Conservation (phyloP, 2,329 filamentous ascomycete genomes). For the Eurotiales sp. region DNA sequence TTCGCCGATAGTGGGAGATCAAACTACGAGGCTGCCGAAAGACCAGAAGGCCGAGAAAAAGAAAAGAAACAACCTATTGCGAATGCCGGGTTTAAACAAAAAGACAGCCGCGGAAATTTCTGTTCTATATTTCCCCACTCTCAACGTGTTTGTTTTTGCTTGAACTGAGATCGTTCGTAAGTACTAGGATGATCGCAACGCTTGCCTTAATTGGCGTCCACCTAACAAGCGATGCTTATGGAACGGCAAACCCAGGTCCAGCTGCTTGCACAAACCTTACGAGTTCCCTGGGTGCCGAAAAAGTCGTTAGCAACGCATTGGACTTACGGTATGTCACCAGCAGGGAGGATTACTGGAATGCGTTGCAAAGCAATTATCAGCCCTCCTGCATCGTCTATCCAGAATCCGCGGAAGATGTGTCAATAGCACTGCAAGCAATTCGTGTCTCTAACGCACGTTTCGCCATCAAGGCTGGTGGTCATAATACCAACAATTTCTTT, state of each 20-base stretch:
- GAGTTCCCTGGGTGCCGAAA: constrained; percentile 5
- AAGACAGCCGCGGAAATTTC: too few relatives aligned
- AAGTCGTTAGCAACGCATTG: constrained; percentile 18
- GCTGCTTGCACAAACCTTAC: constrained; percentile 8
- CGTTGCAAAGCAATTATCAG: constrained; percentile 22
- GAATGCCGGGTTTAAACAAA: too few relatives aligned
- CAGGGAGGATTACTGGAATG: constrained; percentile 24
- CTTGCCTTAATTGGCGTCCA: constrained; percentile 1
- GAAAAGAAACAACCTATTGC: too few relatives aligned
- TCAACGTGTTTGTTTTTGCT: neutral
- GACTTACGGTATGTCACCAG: constrained; percentile 19
- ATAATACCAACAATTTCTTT: constrained; percentile 27
- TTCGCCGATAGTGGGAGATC: too few relatives aligned
- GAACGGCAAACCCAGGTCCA: neutral
- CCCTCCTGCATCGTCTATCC: constrained; percentile 27
- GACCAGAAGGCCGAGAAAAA: too few relatives aligned
- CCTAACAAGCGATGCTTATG: neutral
- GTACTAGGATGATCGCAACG: neutral
- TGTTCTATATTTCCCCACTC: too few relatives aligned
- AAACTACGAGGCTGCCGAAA: too few relatives aligned
- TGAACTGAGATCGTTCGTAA: too few relatives aligned
- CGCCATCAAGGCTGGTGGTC: constrained; percentile 26
- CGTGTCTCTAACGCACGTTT: constrained; percentile 22
- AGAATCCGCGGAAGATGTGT: constrained; percentile 24
- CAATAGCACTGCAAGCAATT: constrained; percentile 23